Percentiles rank a stretch among this genome's conserved stretches.
These are phyloP conservation scores for Chlorella ohadii DNA, from an alignment of 139 green algal species.

Conservation along the genomic window DNA sequence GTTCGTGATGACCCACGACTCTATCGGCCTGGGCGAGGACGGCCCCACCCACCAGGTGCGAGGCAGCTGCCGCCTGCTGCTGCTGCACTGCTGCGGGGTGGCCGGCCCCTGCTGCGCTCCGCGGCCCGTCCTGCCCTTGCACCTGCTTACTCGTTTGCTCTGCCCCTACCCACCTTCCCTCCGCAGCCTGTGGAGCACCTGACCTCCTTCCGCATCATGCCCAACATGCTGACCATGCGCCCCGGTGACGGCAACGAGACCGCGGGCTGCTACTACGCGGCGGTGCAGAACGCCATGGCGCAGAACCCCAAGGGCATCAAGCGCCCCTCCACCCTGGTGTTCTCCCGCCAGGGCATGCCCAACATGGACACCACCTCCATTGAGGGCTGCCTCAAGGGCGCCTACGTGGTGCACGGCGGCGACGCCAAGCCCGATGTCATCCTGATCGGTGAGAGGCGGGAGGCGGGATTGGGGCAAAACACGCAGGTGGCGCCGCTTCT, in stretches of 20 bases:
- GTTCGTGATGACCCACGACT: conserved; percentile 99
- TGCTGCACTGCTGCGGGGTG: too few species aligned
- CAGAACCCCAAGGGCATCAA: conserved; percentile 62
- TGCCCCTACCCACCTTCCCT: conserved; percentile 81
- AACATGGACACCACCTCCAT: conserved; percentile 86
- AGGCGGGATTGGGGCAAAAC: background rate
- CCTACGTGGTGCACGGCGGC: conserved; percentile 86
- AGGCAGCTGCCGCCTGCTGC: conserved; percentile 4
- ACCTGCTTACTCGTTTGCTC: too few species aligned
- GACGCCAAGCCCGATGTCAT: conserved; percentile 85
- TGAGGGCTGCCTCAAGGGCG: conserved; percentile 89
- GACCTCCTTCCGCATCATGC: conserved; percentile 97
- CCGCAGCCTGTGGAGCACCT: conserved; percentile 95
- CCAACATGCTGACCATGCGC: conserved; percentile 96
- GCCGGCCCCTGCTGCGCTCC: too few species aligned
- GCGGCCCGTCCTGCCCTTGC: too few species aligned
- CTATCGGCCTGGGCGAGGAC: conserved; percentile 99
- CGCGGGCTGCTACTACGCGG: conserved; percentile 91
- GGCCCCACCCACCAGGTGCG: conserved; percentile 94
- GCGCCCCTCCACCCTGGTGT: conserved; percentile 88
- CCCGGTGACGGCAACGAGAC: conserved; percentile 97
- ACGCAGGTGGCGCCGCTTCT: too few species aligned
- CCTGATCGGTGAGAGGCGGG: conserved; percentile 74
- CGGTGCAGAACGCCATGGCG: conserved; percentile 64
- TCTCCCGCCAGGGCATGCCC: conserved; percentile 97